Conservation (phyloP, 2,329 filamentous ascomycete species). For the Pezicula rhizophila region DNA sequence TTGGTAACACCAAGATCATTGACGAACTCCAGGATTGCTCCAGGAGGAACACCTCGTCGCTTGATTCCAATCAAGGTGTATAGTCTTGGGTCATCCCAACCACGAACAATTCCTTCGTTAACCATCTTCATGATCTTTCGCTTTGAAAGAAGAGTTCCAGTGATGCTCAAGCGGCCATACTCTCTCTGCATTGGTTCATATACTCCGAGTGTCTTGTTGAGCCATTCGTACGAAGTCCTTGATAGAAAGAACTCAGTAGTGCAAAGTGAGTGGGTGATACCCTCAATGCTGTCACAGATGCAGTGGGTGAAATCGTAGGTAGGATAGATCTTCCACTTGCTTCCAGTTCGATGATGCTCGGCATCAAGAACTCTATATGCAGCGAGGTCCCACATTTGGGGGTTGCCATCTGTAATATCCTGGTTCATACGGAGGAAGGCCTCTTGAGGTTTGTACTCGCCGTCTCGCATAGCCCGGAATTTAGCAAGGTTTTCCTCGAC, state of each 20-base stretch:
- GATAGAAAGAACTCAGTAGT: conserved; percentile 88
- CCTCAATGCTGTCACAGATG: conserved; percentile 86
- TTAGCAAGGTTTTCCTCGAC: conserved; percentile 72
- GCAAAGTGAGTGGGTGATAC: conserved; percentile 86
- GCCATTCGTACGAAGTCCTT: conserved; percentile 82
- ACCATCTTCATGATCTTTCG: conserved; percentile 77
- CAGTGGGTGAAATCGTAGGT: conserved; percentile 93
- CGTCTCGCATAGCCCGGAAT: conserved; percentile 86
- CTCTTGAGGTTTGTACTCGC: conserved; percentile 79
- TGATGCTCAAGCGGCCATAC: conserved; percentile 71
- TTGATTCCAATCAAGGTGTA: conserved; percentile 83
- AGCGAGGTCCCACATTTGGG: conserved; percentile 93
- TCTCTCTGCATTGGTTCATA: conserved; percentile 94
- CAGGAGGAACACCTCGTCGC: conserved; percentile 79
- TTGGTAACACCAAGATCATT: conserved; percentile 90
- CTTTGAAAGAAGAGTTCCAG: conserved; percentile 83
- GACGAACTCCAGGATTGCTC: conserved; percentile 82
- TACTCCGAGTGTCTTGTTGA: conserved; percentile 74
- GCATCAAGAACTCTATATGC: conserved; percentile 81
- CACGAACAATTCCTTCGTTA: conserved; percentile 68
- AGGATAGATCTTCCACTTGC: conserved; percentile 87
- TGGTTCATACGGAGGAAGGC: conserved; percentile 93
- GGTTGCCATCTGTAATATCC: conserved; percentile 75
- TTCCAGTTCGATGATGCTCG: conserved; percentile 71
- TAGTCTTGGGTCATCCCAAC: conserved; percentile 86